Evolutionary conservation across 2,329 filamentous ascomycete genomes (phyloP).

Genomic region (Curvularia lunata): DNA sequence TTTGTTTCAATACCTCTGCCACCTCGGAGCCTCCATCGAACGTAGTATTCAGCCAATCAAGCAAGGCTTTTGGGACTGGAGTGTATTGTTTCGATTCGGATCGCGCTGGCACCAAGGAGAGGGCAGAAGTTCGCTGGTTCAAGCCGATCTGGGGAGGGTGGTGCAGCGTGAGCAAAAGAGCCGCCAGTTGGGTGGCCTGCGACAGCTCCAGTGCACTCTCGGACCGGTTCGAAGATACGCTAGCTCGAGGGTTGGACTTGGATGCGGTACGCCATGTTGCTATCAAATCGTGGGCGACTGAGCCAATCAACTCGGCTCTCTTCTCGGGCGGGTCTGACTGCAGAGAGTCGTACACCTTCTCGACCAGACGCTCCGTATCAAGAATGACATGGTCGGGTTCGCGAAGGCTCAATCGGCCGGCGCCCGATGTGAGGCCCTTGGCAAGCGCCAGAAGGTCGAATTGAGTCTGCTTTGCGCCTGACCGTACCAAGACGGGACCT

Average conservation of each 20-base stretch:
- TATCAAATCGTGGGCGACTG: constrained; percentile 40
- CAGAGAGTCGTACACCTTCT: constrained; percentile 44
- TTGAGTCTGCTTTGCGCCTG: constrained; percentile 54
- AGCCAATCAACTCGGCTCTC: constrained; percentile 36
- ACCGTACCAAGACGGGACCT: constrained; percentile 33
- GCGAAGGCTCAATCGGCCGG: constrained; percentile 63
- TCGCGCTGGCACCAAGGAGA: constrained; percentile 36
- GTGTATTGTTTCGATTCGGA: constrained; percentile 34
- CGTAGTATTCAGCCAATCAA: constrained; percentile 80
- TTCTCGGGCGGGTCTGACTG: constrained; percentile 41
- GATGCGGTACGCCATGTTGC: constrained; percentile 61
- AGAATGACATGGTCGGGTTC: constrained; percentile 77
- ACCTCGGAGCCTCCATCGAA: constrained; percentile 75
- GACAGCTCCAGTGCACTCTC: constrained; percentile 66
- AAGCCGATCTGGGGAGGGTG: constrained; percentile 54
- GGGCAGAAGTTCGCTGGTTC: constrained; percentile 31
- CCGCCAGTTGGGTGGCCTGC: constrained; percentile 80
- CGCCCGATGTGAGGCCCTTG: constrained; percentile 68
- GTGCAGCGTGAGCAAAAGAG: constrained; percentile 79
- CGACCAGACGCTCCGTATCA: constrained; percentile 73
- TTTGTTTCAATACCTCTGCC: constrained; percentile 66
- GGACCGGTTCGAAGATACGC: constrained; percentile 25
- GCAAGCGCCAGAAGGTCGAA: constrained; percentile 74
- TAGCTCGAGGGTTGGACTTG: constrained; percentile 19
- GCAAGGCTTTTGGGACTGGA: constrained; percentile 76